phyloP scores from a whole-genome alignment of 2,329 filamentous ascomycete genomes.

The Alternaria sp. region DNA sequence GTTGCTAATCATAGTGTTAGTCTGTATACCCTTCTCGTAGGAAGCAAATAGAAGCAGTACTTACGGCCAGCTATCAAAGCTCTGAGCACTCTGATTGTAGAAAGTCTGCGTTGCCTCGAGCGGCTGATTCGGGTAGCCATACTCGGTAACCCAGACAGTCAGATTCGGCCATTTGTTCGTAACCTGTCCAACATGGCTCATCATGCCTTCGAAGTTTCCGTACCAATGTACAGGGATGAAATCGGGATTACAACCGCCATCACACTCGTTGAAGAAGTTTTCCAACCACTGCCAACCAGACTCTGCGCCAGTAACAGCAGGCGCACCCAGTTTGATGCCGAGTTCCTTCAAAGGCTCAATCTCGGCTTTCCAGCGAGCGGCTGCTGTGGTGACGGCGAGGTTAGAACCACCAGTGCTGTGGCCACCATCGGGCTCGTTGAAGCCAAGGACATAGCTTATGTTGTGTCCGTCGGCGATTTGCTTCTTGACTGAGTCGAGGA shows the following conservation, averaged over 20 bases:
- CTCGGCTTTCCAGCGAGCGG: slow-evolving; percentile 73
- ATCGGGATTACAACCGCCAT: slow-evolving; percentile 56
- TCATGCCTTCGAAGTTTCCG: slow-evolving; percentile 73
- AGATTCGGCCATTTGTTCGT: slow-evolving; percentile 58
- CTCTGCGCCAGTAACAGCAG: slow-evolving; percentile 70
- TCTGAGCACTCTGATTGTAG: slow-evolving; percentile 71
- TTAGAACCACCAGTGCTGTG: slow-evolving; percentile 67
- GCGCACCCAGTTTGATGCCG: slow-evolving; percentile 74
- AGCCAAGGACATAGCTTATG: slow-evolving; percentile 73
- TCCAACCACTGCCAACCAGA: slow-evolving; percentile 71
- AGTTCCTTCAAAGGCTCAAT: slow-evolving; percentile 71
- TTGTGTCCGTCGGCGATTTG: slow-evolving; percentile 64
- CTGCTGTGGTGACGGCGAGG: slow-evolving; percentile 67
- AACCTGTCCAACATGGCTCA: slow-evolving; percentile 70
- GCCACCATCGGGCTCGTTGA: slow-evolving; percentile 79
- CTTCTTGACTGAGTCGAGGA: slow-evolving; percentile 66
- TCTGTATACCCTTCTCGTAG: too few relatives aligned
- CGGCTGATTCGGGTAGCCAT: slow-evolving; percentile 66
- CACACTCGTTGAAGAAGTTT: slow-evolving; percentile 69
- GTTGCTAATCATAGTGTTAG: slow-evolving; percentile 48
- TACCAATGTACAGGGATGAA: slow-evolving; percentile 64
- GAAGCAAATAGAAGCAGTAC: too few relatives aligned
- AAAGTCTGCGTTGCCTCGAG: slow-evolving; percentile 68
- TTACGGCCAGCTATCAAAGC: slow-evolving; percentile 69
- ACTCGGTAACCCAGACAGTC: slow-evolving; percentile 82